Base-by-base conservation (phyloP, 768 basidiomycete genomes). In the Wakefieldia striispora region DNA sequence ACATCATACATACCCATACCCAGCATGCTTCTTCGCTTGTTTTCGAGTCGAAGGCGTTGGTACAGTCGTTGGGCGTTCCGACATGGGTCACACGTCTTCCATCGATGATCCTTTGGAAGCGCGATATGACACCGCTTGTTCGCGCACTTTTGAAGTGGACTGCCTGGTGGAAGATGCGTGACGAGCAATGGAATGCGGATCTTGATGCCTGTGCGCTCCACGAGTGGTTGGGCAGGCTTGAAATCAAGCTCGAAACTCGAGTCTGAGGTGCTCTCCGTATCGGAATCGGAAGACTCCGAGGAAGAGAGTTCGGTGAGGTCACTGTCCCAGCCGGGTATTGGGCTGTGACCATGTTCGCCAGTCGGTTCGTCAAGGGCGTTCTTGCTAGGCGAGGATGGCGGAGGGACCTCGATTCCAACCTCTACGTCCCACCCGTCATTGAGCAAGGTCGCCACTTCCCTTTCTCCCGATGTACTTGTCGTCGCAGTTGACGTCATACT, bases 61-160 rank as follows among this genome's bases (percentile, higher is more conserved):
- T 72, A 73, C 27, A 62, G 47, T 6, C 74, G 64, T 21, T 65
- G 64, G 19, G 63, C 63, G n/a, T 63, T 53, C 13, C 76, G 71
- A 52, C 77, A 78, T 3, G 70, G 47, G 6, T 71, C 67, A 39
- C 77, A 79, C 9, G 65, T 69, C 54, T 78, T 76, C 75, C 73
- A 73, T 1, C 59, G 65, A 49, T 72, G 68, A 7, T 56, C 64
- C 17, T 43, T 43, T 2, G 68, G 59, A 23, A 78, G 55, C 6
- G 61, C 54, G 27, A 66, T 64, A 8, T 62, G 64, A 39, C 76
- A 78, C 41, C 60, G 50, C 35, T 59, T 57, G 46, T 65, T 67
- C 3, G 56, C 62, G 47, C 77, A 78, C 33, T 68, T 68, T 12
- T 38, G 58, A 19, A 45, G 34, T 4, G 5, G 7, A 10, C 19